Evolutionary conservation across 2,329 filamentous ascomycete species (phyloP), one percentile per base, ranked within the genome.

Genomic region (Myrmaecium sp.): DNA sequence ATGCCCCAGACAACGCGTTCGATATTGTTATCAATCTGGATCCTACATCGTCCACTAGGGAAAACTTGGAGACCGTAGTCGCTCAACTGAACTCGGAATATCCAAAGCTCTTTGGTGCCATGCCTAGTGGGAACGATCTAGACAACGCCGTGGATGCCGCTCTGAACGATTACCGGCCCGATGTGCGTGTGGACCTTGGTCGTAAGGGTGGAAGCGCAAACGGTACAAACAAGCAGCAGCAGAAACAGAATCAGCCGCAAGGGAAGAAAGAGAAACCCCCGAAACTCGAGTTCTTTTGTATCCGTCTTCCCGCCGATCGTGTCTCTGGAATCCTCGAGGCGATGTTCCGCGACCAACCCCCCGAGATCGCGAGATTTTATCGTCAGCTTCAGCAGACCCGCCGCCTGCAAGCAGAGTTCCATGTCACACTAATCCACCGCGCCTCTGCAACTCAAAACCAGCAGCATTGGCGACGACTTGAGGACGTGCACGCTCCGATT

Each of bases 401-500:
- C 12, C 78, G 89, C 29, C 55, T 95, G 5, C 86, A 95, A 51
- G 46, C 64, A n/a, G 64, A 73, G 21, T 98, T 95, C 49, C 89
- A 98, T 47, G 80, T 98, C 31, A 98, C 89, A 0, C 66, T 98
- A 20, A 82, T 94, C 49, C 89, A 98, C 51, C 74, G 75, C 24
- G 71, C 74, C 7, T 60, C 58, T 3, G 57, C 69, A 6, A 59
- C 60, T 21, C 54, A 74, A 16, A 52, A 74, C 35, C 65, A 73
- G 0, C 66, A 74, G 6, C 59, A 86, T 28, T 98, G 89, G 89
- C 55, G 74, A 28, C 66, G 62, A 29, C 86, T 94, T 39, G 49
- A 47, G 4, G 55, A 64, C n/a, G 52, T 79, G 1, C 69, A 79
- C 38, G 44, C 28, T 21, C 25, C 36, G 2, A 23, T 36, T 32